Evolutionary conservation across 345 rosid species (phyloP).

Genomic region (Eucalyptus tenuipes): DNA sequence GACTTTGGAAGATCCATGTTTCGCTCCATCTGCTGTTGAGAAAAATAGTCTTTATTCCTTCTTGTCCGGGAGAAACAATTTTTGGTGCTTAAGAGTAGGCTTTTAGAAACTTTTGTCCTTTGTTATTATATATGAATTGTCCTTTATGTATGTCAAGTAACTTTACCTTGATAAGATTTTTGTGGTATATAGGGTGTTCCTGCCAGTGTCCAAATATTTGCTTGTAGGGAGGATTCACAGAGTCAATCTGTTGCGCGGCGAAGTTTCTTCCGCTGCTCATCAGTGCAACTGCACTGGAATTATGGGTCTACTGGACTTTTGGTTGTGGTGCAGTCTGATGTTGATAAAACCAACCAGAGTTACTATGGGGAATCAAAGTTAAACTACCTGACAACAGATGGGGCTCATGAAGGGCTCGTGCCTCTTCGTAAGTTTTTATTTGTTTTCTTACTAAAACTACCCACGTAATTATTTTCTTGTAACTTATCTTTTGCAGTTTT

Average conservation of each 20-base stretch:
- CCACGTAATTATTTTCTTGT: neutral
- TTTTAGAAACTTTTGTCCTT: neutral
- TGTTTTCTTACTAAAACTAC: neutral
- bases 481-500: slow-evolving; percentile 3
- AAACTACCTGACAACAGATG: slow-evolving; percentile 83
- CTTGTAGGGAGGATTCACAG: slow-evolving; percentile 46
- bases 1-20: neutral
- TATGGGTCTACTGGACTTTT: slow-evolving; percentile 81
- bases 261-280: slow-evolving; percentile 79
- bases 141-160: neutral
- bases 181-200: slow-evolving; percentile 57
- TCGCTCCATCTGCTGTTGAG: neutral
- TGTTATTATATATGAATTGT: neutral
- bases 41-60: neutral
- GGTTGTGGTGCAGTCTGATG: slow-evolving; percentile 80
- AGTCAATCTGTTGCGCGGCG: slow-evolving; percentile 71
- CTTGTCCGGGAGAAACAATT: neutral
- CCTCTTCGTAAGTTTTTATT: slow-evolving; percentile 60
- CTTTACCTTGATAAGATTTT: neutral
- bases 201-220: slow-evolving; percentile 87
- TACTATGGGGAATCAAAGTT: slow-evolving; percentile 92
- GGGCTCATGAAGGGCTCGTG: slow-evolving; percentile 79
- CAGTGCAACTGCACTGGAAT: slow-evolving; percentile 84
- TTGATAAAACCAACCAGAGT: slow-evolving; percentile 93
- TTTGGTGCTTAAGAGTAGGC: neutral